Percentiles rank a stretch among this genome's conserved stretches.
Evolutionary conservation across 2,329 filamentous ascomycete genomes (phyloP).

Genomic region (Aaosphaeria pasadenensis): DNA sequence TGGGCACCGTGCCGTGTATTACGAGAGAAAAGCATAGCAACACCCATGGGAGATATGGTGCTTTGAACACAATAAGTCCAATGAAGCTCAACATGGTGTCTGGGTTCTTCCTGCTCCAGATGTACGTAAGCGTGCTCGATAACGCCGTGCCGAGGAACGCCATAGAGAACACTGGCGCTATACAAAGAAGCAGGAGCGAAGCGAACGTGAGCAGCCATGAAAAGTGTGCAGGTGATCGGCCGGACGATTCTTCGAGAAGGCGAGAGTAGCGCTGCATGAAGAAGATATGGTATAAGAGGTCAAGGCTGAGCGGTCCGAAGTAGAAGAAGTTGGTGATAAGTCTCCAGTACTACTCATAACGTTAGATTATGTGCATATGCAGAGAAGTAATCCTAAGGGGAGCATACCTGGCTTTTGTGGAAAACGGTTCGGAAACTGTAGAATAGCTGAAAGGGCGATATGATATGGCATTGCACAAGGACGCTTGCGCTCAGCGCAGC

Average conservation of each 20-base stretch:
- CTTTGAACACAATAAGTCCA: conserved; percentile 85
- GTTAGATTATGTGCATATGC: conserved; percentile 2
- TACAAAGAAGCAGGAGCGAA: conserved; percentile 70
- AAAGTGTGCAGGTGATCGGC: conserved; percentile 86
- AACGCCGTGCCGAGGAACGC: conserved; percentile 92
- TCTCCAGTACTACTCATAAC: conserved; percentile 77
- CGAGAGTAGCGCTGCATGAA: conserved; percentile 96
- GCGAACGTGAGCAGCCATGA: conserved; percentile 91
- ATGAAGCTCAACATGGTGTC: conserved; percentile 84
- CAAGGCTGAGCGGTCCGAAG: conserved; percentile 90
- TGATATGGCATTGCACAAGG: conserved; percentile 86
- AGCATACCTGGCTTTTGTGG: conserved; percentile 80
- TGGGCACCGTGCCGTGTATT: conserved; percentile 85
- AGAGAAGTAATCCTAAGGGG: too few species aligned
- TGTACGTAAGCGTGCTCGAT: conserved; percentile 91
- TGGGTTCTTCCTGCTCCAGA: conserved; percentile 94
- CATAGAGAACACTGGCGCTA: conserved; percentile 86
- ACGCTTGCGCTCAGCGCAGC: conserved; percentile 84
- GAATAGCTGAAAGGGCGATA: conserved; percentile 93
- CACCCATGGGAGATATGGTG: conserved; percentile 94
- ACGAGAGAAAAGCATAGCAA: conserved; percentile 88
- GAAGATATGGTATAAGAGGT: conserved; percentile 96
- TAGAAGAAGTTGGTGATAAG: conserved; percentile 96
- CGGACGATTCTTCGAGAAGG: conserved; percentile 91
- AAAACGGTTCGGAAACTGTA: conserved; percentile 95